Conservation (phyloP, 2,329 filamentous ascomycete genomes). For the Bisporella sp. region DNA sequence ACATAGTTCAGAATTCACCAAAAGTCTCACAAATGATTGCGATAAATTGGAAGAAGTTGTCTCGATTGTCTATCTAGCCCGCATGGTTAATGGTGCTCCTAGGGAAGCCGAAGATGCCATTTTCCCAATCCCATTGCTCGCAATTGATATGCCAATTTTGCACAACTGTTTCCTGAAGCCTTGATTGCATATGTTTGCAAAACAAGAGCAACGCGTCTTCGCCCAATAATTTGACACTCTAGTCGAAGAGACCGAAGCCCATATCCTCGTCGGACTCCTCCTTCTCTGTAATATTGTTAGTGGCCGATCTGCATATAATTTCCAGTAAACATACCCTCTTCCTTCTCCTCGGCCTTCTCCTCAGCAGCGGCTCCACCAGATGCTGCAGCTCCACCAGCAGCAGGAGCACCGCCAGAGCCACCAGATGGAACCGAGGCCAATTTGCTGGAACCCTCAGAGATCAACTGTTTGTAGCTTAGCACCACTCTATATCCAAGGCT, state of each 20-base stretch:
- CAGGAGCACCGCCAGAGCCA: slow-evolving; percentile 67
- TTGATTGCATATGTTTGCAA: slow-evolving; percentile 14
- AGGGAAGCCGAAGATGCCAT: slow-evolving; percentile 13
- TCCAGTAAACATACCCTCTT: slow-evolving; percentile 64
- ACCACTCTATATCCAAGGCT: slow-evolving; percentile 7
- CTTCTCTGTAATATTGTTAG: slow-evolving; percentile 41
- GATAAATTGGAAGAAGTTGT: slow-evolving; percentile 24
- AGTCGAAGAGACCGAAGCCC: slow-evolving; percentile 72
- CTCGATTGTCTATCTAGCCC: slow-evolving; percentile 26
- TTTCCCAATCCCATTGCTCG: slow-evolving; percentile 20
- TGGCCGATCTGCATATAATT: slow-evolving; percentile 19
- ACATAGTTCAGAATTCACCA: too few relatives aligned
- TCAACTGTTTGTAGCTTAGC: slow-evolving; percentile 57
- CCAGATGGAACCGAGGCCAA: slow-evolving; percentile 96
- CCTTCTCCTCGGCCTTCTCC: slow-evolving; percentile 63
- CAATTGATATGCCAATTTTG: slow-evolving; percentile 22
- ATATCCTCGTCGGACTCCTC: slow-evolving; percentile 71
- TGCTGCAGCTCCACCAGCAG: slow-evolving; percentile 59
- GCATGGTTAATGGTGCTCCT: slow-evolving; percentile 18
- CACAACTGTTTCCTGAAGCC: slow-evolving; percentile 23
- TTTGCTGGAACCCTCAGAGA: slow-evolving; percentile 83
- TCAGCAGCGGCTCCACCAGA: slow-evolving; percentile 57
- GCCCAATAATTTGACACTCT: slow-evolving; percentile 35
- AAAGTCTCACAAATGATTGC: too few relatives aligned
- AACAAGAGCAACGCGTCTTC: slow-evolving; percentile 18